Conservation (phyloP, 192 early-diverging fungal genomes). For the Rhizoclosmatium globosum region DNA sequence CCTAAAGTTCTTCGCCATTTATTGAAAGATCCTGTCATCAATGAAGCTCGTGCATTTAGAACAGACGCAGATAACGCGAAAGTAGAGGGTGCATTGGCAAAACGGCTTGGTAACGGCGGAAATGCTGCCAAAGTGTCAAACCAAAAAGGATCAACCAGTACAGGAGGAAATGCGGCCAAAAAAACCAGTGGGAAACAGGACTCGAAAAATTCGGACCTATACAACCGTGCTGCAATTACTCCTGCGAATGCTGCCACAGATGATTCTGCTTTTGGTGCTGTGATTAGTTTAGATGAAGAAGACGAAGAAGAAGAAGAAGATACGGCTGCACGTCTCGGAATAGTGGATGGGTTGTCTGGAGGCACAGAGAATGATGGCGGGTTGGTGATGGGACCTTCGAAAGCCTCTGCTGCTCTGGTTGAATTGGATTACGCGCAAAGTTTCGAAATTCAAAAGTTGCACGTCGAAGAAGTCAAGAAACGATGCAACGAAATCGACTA, state of each 20-base stretch:
- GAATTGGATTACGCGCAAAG: conserved; percentile 61
- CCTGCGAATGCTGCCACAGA: conserved; percentile 33
- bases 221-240: not conserved
- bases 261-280: conserved; percentile 57
- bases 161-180: not conserved
- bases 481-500: conserved; percentile 93
- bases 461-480: conserved; percentile 81
- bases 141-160: not conserved
- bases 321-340: conserved; percentile 4
- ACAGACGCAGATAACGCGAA: conserved; percentile 3
- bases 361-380: conserved; percentile 18
- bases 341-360: conserved; percentile 13
- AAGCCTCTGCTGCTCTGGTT: conserved; percentile 32
- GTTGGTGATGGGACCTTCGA: conserved; percentile 6
- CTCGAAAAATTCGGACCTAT: not conserved
- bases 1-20: conserved; percentile 87
- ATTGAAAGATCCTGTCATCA: conserved; percentile 81
- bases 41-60: conserved; percentile 65
- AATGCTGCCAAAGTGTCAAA: not conserved
- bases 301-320: conserved; percentile 62
- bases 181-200: not conserved
- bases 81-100: not conserved
- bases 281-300: conserved; percentile 62
- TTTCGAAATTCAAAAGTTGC: conserved; percentile 56
- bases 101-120: not conserved